phyloP scores from a whole-genome alignment of 2,329 filamentous ascomycete species.

The Exophiala bonariae region DNA sequence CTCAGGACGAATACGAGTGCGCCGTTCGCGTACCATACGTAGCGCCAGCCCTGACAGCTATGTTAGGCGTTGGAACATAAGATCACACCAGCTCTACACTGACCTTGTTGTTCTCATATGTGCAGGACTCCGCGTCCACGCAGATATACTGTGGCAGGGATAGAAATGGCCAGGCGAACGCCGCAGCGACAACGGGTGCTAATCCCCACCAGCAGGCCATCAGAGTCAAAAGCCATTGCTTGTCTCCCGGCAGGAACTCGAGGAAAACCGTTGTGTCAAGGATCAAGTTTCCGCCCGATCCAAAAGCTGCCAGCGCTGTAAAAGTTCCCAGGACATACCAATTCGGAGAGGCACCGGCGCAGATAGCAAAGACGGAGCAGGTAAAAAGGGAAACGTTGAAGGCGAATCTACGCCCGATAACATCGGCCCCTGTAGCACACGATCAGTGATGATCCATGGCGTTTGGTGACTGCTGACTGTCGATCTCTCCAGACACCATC shows the following conservation, averaged over 20 bases:
- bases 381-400: slow-evolving; percentile 69
- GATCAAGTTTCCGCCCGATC: slow-evolving; percentile 27
- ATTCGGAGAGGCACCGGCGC: slow-evolving; percentile 66
- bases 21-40: slow-evolving; percentile 69
- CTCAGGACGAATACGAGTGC: slow-evolving; percentile 72
- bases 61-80: background rate
- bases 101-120: slow-evolving; percentile 48
- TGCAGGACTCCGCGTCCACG: slow-evolving; percentile 43
- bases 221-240: slow-evolving; percentile 59
- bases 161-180: slow-evolving; percentile 27
- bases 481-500: no score
- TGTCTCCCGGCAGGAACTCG: slow-evolving; percentile 56
- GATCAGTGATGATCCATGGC: slow-evolving; percentile 53
- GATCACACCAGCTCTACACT: background rate
- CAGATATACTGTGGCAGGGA: slow-evolving; percentile 20
- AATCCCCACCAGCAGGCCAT: slow-evolving; percentile 38
- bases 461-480: no score
- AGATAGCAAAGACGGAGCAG: slow-evolving; percentile 61
- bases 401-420: slow-evolving; percentile 67
- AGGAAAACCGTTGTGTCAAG: slow-evolving; percentile 53
- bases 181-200: slow-evolving; percentile 23
- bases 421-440: slow-evolving; percentile 55
- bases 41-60: slow-evolving; percentile 69
- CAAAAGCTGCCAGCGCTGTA: slow-evolving; percentile 35
- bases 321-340: slow-evolving; percentile 38